Conservation (phyloP, 2,329 filamentous ascomycete genomes). For the Ophiostoma sp. region DNA sequence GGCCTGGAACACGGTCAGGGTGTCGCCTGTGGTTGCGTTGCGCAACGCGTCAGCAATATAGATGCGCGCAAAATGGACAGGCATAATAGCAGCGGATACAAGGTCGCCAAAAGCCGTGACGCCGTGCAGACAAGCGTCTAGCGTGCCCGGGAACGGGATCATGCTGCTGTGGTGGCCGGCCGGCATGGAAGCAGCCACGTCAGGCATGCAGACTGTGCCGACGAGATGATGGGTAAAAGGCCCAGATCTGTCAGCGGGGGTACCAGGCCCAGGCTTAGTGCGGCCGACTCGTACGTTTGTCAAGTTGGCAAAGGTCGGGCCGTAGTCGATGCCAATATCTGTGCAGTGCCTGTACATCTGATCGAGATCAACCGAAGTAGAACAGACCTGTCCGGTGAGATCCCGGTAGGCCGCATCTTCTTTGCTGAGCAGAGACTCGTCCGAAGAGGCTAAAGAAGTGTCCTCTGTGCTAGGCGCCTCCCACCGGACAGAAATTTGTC, state of each 20-base stretch:
- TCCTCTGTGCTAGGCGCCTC: no score
- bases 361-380: no score
- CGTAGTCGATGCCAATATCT: conserved; percentile 28
- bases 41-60: conserved; percentile 21
- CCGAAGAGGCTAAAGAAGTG: no score
- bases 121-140: conserved; percentile 28
- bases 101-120: conserved; percentile 26
- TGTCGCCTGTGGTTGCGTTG: conserved; percentile 14
- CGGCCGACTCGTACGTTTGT: not conserved
- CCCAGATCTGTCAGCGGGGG: conserved; percentile 15
- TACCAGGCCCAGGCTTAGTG: no score
- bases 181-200: conserved; percentile 25
- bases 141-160: conserved; percentile 26
- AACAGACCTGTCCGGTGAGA: no score
- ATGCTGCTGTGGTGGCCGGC: conserved; percentile 24
- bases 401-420: no score
- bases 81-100: conserved; percentile 26
- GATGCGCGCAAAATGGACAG: conserved; percentile 25
- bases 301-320: conserved; percentile 28
- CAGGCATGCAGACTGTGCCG: conserved; percentile 24
- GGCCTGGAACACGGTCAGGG: conserved; percentile 20
- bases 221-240: conserved; percentile 16
- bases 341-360: conserved; percentile 25
- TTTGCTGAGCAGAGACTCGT: no score
- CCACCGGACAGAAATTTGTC: no score